Evolutionary conservation across 345 rosid species (phyloP).

Genomic region (Melaleuca quinquenervia): DNA sequence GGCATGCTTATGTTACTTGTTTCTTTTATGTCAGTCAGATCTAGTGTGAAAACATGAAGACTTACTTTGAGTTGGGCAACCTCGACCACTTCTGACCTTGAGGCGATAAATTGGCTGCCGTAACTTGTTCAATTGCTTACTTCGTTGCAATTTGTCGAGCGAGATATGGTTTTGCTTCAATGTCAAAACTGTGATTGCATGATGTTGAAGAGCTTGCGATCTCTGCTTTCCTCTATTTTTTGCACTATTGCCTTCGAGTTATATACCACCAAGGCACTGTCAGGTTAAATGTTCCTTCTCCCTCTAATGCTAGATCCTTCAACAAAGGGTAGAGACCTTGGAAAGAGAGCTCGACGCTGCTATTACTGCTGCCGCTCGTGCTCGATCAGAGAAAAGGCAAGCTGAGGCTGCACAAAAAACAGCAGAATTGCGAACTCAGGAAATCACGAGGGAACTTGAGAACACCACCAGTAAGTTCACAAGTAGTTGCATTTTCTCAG

Average conservation of each 20-base stretch:
- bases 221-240: background rate
- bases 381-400: constrained; percentile 84
- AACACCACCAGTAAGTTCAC: constrained; percentile 70
- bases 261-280: fast-evolving
- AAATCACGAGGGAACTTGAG: constrained; percentile 82
- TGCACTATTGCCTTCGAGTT: fast-evolving
- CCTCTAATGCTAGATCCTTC: constrained; percentile 57
- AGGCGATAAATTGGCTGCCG: background rate
- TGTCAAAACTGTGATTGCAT: background rate
- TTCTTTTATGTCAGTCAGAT: background rate
- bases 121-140: background rate
- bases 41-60: background rate
- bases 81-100: fast-evolving
- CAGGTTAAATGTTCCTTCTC: background rate
- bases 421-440: constrained; percentile 70
- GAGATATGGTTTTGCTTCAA: background rate
- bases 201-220: background rate
- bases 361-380: constrained; percentile 87
- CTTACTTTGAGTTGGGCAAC: background rate
- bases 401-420: constrained; percentile 89
- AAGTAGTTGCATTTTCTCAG: background rate
- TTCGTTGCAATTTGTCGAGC: background rate
- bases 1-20: background rate
- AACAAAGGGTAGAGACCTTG: constrained; percentile 90
- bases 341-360: constrained; percentile 97